Percentiles rank a stretch among this genome's conserved stretches.
phyloP scores from a whole-genome alignment of 768 basidiomycete genomes.

The Rubroboletus satanas region DNA sequence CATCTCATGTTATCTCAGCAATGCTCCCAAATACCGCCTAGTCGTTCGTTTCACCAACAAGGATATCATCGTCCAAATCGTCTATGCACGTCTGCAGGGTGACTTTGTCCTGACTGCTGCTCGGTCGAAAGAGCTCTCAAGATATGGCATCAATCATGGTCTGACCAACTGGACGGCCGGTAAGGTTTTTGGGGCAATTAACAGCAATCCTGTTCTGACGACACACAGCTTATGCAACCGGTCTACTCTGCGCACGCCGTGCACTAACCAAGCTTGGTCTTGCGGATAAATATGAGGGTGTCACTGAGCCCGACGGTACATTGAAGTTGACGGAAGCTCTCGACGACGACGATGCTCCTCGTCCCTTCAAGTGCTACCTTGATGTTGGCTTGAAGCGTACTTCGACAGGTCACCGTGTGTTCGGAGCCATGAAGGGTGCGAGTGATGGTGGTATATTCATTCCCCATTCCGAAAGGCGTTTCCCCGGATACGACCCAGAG shows the following conservation, averaged over 20 bases:
- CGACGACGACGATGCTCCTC: conserved; percentile 88
- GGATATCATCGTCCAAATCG: conserved; percentile 91
- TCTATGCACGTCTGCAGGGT: conserved; percentile 96
- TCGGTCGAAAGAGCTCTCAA: conserved; percentile 85
- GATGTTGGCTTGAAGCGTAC: conserved; percentile 98
- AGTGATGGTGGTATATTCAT: conserved; percentile 97
- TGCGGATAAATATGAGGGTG: conserved; percentile 97
- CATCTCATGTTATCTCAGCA: conserved; percentile 43
- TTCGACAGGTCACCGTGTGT: conserved; percentile 94
- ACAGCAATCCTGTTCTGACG: not conserved
- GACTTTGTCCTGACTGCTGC: conserved; percentile 91
- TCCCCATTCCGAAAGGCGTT: conserved; percentile 95
- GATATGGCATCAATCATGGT: conserved; percentile 97
- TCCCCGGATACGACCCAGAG: conserved; percentile 97
- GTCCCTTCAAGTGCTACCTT: conserved; percentile 99
- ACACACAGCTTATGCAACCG: conserved; percentile 85
- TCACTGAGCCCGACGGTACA: conserved; percentile 86
- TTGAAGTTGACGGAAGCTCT: conserved; percentile 78
- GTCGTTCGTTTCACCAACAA: conserved; percentile 99
- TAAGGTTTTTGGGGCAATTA: conserved; percentile 31
- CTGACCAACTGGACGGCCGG: conserved; percentile 98
- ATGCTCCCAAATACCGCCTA: conserved; percentile 96
- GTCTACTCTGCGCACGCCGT: conserved; percentile 91
- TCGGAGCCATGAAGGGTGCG: conserved; percentile 98
- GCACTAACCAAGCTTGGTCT: conserved; percentile 93